phyloP scores from a whole-genome alignment of 805 yeast genomes.

The Saccharomyces mikatae region DNA sequence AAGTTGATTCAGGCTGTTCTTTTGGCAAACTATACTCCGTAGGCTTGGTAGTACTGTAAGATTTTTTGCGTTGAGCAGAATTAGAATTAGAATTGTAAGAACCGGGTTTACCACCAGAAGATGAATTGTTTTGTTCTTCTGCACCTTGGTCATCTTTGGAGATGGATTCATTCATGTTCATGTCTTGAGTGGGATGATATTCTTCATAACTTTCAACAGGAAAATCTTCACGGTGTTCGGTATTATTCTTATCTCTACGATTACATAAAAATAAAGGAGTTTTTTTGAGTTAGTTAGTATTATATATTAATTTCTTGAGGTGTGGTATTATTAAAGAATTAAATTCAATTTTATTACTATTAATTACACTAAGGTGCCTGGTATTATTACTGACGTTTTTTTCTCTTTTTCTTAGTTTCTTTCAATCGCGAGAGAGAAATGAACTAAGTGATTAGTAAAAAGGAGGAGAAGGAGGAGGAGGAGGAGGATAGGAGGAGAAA shows the following conservation, averaged over 20 bases:
- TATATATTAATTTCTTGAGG: background rate
- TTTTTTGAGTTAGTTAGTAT: background rate
- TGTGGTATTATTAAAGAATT: background rate
- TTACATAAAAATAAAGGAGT: background rate
- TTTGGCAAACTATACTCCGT: conserved; percentile 1
- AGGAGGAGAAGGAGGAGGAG: background rate
- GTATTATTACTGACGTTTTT: background rate
- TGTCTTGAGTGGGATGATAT: conserved; percentile 2
- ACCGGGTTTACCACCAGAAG: conserved; percentile 1
- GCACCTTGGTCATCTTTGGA: conserved; percentile 3
- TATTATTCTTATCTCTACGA: background rate
- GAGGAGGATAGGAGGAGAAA: background rate
- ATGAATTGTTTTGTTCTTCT: background rate
- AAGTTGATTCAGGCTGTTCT: background rate
- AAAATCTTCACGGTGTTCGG: conserved; percentile 10
- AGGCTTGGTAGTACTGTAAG: conserved; percentile 5
- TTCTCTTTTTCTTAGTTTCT: background rate
- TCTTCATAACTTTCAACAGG: conserved; percentile 12
- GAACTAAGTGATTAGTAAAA: background rate
- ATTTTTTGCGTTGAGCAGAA: background rate
- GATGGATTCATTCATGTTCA: background rate
- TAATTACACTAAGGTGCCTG: background rate
- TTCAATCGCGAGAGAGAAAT: background rate
- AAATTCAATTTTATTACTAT: background rate
- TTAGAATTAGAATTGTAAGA: conserved; percentile 1